phyloP scores from a whole-genome alignment of 2,329 filamentous ascomycete genomes.

The Elsinoe batatas region DNA sequence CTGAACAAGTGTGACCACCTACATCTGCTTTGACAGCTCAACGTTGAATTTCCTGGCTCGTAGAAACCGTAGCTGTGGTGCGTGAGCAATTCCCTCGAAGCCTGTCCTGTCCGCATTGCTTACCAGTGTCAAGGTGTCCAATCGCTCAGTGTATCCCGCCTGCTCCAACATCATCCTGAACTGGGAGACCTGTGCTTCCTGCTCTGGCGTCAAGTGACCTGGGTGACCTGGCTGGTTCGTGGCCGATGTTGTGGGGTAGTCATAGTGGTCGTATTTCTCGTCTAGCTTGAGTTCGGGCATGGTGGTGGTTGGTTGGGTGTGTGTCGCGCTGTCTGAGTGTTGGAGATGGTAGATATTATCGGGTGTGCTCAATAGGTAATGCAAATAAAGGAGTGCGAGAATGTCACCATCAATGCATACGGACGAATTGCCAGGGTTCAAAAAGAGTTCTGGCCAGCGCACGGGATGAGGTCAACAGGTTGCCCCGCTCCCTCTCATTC shows the following conservation, averaged over 20 bases:
- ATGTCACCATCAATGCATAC: background rate
- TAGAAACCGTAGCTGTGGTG: slow-evolving; percentile 69
- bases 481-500: background rate
- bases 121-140: slow-evolving; percentile 90
- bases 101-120: slow-evolving; percentile 21
- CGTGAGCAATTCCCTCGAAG: background rate
- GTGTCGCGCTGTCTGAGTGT: background rate
- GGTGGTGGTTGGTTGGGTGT: slow-evolving; percentile 18
- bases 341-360: background rate
- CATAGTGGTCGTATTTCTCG: slow-evolving; percentile 92
- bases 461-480: slow-evolving; percentile 3
- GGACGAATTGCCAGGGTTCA: background rate
- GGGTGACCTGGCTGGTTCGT: slow-evolving; percentile 67
- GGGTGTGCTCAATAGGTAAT: background rate
- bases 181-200: slow-evolving; percentile 84
- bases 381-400: background rate
- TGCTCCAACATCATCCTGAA: slow-evolving; percentile 76
- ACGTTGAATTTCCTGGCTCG: slow-evolving; percentile 94
- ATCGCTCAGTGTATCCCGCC: slow-evolving; percentile 67
- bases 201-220: slow-evolving; percentile 73
- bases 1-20: slow-evolving; percentile 27
- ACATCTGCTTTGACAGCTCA: slow-evolving; percentile 77
- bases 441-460: background rate
- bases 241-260: slow-evolving; percentile 73
- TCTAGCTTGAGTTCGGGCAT: slow-evolving; percentile 48